A percentile compares a stretch with the other conserved stretches of the same genome.
These are phyloP conservation scores for Vaucheria bursata DNA, from an alignment of 352 stramenopile species.

Conservation along the genomic window DNA sequence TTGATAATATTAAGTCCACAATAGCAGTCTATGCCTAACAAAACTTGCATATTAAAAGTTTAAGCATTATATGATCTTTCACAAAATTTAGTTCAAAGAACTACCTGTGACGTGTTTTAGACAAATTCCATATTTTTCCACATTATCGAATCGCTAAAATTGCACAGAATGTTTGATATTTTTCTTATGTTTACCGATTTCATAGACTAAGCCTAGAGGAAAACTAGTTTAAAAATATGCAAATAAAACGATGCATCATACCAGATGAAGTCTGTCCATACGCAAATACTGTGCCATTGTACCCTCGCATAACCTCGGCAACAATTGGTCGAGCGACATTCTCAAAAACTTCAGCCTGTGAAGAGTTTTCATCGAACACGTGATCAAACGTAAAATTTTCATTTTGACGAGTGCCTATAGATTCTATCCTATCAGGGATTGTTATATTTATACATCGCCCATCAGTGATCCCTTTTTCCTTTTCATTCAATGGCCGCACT, in stretches of 20 bases:
- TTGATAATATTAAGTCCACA: too few species aligned
- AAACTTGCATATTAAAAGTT: too few species aligned
- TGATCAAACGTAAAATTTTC: slow-evolving; percentile 65
- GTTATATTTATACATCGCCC: slow-evolving; percentile 50
- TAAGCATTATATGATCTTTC: too few species aligned
- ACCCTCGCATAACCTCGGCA: slow-evolving; percentile 77
- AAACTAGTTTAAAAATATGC: too few species aligned
- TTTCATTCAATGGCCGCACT: slow-evolving; percentile 83
- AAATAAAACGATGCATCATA: slow-evolving; percentile 76
- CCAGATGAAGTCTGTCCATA: slow-evolving; percentile 61
- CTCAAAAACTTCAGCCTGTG: slow-evolving; percentile 76
- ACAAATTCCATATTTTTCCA: too few species aligned
- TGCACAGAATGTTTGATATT: too few species aligned
- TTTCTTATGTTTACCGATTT: too few species aligned
- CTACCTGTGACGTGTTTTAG: too few species aligned
- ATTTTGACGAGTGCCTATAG: background rate
- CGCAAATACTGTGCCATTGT: slow-evolving; percentile 85
- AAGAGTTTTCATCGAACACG: slow-evolving; percentile 68
- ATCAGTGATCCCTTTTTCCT: slow-evolving; percentile 81
- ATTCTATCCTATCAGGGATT: slow-evolving; percentile 11
- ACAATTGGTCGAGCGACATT: slow-evolving; percentile 71
- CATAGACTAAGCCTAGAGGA: too few species aligned
- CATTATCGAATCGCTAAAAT: too few species aligned
- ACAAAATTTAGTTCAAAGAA: too few species aligned
- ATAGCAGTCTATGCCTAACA: too few species aligned